A percentile compares a stretch with the other conserved stretches of the same genome.
phyloP scores from a whole-genome alignment of 78 protist genomes.

The Corallochytrium limacisporum region DNA sequence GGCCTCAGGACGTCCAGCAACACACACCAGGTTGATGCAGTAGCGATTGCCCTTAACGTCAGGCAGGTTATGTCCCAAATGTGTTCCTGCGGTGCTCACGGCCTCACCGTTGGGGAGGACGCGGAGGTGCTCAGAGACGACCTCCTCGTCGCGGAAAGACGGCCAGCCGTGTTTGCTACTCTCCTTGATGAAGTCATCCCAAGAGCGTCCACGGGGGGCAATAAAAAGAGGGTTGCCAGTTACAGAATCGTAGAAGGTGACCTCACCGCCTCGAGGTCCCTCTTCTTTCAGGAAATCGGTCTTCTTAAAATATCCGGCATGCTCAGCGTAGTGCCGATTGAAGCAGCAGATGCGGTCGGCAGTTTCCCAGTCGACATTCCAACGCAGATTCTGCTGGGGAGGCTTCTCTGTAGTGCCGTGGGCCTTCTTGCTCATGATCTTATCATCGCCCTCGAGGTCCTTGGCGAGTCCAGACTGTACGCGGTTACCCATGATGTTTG shows the following conservation, averaged over 20 bases:
- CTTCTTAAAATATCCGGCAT: neutral
- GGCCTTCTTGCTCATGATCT: neutral
- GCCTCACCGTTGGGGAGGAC: constrained; percentile 20
- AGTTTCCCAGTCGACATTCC: neutral
- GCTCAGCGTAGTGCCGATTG: constrained; percentile 24
- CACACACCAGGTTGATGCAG: constrained; percentile 31
- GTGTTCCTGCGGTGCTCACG: no score
- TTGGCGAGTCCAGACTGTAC: no score
- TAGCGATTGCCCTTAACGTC: constrained; percentile 26
- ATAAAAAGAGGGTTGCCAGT: constrained; percentile 17
- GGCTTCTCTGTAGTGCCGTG: constrained; percentile 6
- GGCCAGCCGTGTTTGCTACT: constrained; percentile 27
- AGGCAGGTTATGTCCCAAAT: constrained; percentile 27
- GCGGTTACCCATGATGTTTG: no score
- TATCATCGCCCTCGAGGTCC: constrained; percentile 3
- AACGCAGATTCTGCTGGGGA: neutral
- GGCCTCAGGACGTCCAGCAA: constrained; percentile 13
- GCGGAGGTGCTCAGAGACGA: constrained; percentile 15
- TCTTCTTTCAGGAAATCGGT: neutral
- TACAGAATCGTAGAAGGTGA: constrained; percentile 6
- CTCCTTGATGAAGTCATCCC: constrained; percentile 5
- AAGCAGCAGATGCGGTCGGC: constrained; percentile 16
- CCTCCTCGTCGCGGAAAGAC: constrained; percentile 20
- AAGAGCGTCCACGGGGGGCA: constrained; percentile 14
- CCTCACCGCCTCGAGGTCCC: neutral